phyloP scores from a whole-genome alignment of 768 basidiomycete genomes.

The Leccinum subtestaceum region DNA sequence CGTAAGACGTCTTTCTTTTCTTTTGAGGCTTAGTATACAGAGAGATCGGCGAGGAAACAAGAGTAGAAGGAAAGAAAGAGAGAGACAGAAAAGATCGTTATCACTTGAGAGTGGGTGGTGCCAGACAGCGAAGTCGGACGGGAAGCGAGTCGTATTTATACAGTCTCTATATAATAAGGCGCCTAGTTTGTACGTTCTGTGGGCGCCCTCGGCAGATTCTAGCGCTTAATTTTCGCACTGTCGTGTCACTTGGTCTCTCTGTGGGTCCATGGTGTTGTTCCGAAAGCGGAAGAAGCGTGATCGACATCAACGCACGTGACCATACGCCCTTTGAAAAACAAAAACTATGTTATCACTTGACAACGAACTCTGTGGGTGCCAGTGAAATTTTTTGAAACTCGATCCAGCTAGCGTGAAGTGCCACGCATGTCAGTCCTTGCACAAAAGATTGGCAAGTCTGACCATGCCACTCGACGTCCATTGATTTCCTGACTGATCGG shows the following conservation, averaged over 20 bases:
- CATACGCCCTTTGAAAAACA: slow-evolving; percentile 3
- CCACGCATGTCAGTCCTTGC: slow-evolving; percentile 32
- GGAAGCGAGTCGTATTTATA: slow-evolving; percentile 18
- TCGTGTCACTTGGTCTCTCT: not conserved
- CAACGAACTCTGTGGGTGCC: slow-evolving; percentile 10
- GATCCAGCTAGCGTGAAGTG: not conserved
- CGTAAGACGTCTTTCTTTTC: not conserved
- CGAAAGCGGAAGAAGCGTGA: slow-evolving; percentile 7
- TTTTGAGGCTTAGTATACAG: not conserved
- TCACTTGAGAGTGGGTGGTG: slow-evolving; percentile 12
- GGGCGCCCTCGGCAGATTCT: not conserved
- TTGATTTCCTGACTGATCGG: not conserved
- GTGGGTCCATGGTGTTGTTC: slow-evolving; percentile 26
- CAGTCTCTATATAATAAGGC: not conserved
- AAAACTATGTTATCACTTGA: slow-evolving; percentile 6
- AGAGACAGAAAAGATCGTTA: not conserved
- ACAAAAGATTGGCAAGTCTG: slow-evolving; percentile 46
- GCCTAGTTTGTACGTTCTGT: slow-evolving; percentile 13
- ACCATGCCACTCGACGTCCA: not conserved
- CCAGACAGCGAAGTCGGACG: slow-evolving; percentile 12
- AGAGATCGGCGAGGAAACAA: not conserved
- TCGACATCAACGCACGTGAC: slow-evolving; percentile 23
- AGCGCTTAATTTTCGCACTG: not conserved
- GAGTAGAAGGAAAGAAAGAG: not conserved
- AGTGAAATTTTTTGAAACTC: slow-evolving; percentile 3